These are phyloP conservation scores for Fomitopsis serialis DNA, from an alignment of 768 basidiomycete species.

Conservation along the genomic window DNA sequence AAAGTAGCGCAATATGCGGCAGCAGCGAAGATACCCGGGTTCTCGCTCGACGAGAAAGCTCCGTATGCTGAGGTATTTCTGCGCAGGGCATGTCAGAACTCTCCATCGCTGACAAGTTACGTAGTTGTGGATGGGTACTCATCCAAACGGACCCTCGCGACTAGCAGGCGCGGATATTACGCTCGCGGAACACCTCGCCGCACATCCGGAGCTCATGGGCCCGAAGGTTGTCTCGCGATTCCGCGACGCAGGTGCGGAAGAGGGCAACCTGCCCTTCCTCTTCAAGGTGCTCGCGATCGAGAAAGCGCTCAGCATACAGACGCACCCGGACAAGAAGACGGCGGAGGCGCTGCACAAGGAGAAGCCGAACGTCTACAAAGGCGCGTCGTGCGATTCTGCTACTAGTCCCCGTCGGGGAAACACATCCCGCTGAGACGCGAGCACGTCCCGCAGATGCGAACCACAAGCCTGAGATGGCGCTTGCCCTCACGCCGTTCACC, in stretches of 20 bases:
- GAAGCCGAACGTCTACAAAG: constrained; percentile 87
- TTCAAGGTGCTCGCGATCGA: constrained; percentile 57
- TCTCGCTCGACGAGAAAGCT: constrained; percentile 59
- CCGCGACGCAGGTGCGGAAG: constrained; percentile 17
- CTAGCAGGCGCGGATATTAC: constrained; percentile 37
- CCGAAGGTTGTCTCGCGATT: constrained; percentile 15
- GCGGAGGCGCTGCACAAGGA: constrained; percentile 40
- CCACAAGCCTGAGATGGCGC: constrained; percentile 99
- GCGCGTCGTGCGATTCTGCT: constrained; percentile 34
- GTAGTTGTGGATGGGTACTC: constrained; percentile 99
- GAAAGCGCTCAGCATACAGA: constrained; percentile 57
- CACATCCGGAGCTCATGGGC: constrained; percentile 60
- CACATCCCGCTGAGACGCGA: neutral
- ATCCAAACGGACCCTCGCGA: constrained; percentile 66
- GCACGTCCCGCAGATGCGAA: constrained; percentile 62
- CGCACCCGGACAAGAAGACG: constrained; percentile 51
- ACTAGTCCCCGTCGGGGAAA: neutral
- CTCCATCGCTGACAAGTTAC: neutral
- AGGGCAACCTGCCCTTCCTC: constrained; percentile 40
- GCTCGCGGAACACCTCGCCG: constrained; percentile 57
- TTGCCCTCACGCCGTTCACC: constrained; percentile 86
- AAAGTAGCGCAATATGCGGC: constrained; percentile 85
- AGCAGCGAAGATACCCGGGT: constrained; percentile 55
- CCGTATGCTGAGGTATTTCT: constrained; percentile 88
- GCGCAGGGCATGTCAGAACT: too few relatives aligned